Base-by-base conservation (phyloP, 129 eudicot species). In the Arctium lappa region DNA sequence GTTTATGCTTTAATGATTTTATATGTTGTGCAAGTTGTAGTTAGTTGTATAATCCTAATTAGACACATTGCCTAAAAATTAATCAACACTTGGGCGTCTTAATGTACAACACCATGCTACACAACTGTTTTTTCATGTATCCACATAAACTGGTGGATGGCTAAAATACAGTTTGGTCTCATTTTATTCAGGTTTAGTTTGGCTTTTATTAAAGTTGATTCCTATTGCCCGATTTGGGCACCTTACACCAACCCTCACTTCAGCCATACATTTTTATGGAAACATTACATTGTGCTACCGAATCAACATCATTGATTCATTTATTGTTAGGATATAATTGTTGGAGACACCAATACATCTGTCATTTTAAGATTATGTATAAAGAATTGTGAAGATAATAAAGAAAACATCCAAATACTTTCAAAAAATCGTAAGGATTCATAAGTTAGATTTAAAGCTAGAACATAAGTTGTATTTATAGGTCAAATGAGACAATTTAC, bases 241-340 rank as follows among this genome's bases (percentile, higher is more conserved):
- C 84, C 79, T 73, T 72, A 72, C 84, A 81, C 84, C 84, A 81
- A 81, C 84, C 73, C 79, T 38, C 73, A 53, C 38, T 81, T 81
- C 13, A 31, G 63, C 12, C 36, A 60, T 80, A 73, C 39, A 3
- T 38, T 72, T 72, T 29, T 72, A 18, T 27, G 31, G 62, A 81
- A 53, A 81, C 84, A 81, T 53, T n/a, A 72, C 73, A 56, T 81
- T 37, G 6, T 81, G 42, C 42, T 38, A 60, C 84, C 84, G 30
- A 72, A 81, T 73, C 40, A 56, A 27, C 62, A 72, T 73, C 32
- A 39, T 53, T 53, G 30, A 30, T 73, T 36, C 42, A 71, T 72
- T 37, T 72, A 60, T 72, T 81, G 60, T 32, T 12, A 36, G 73
- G 29, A 48, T 71, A 71, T 71, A 48, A 72, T 56, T 73, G 37